Evolutionary conservation across 495 filamentous ascomycete genomes (phyloP).

Genomic region (Penicillium taxi): DNA sequence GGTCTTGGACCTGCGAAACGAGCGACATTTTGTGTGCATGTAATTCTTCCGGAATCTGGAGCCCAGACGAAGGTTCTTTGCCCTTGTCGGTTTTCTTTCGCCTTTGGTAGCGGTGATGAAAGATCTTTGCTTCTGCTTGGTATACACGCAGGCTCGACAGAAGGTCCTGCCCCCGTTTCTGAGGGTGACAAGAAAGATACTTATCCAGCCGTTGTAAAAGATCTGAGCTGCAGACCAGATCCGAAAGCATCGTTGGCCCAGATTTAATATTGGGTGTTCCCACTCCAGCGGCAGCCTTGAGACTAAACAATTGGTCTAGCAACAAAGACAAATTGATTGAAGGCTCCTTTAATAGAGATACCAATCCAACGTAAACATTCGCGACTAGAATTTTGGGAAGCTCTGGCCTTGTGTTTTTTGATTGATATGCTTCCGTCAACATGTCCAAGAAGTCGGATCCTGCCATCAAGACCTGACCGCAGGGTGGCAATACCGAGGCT

Average conservation of each 20-base stretch:
- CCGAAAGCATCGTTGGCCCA: slow-evolving; percentile 37
- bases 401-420: slow-evolving; percentile 41
- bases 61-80: slow-evolving; percentile 48
- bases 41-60: slow-evolving; percentile 42
- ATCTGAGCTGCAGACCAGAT: slow-evolving; percentile 38
- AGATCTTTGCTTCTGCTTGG: slow-evolving; percentile 39
- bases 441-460: slow-evolving; percentile 83
- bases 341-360: slow-evolving; percentile 56
- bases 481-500: slow-evolving; percentile 25
- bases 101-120: slow-evolving; percentile 47
- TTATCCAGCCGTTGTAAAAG: slow-evolving; percentile 40
- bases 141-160: slow-evolving; percentile 35
- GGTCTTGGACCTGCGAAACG: slow-evolving; percentile 79
- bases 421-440: slow-evolving; percentile 55
- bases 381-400: slow-evolving; percentile 57
- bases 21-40: slow-evolving; percentile 77
- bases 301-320: slow-evolving; percentile 71
- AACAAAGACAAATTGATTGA: slow-evolving; percentile 62
- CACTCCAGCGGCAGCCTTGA: slow-evolving; percentile 58
- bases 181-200: slow-evolving; percentile 45
- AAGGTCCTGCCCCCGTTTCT: slow-evolving; percentile 39
- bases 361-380: slow-evolving; percentile 62
- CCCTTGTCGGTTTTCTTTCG: slow-evolving; percentile 61
- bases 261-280: slow-evolving; percentile 35
- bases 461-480: slow-evolving; percentile 57